Conservation (phyloP, 2,329 filamentous ascomycete genomes). For the Apiospora koreana region DNA sequence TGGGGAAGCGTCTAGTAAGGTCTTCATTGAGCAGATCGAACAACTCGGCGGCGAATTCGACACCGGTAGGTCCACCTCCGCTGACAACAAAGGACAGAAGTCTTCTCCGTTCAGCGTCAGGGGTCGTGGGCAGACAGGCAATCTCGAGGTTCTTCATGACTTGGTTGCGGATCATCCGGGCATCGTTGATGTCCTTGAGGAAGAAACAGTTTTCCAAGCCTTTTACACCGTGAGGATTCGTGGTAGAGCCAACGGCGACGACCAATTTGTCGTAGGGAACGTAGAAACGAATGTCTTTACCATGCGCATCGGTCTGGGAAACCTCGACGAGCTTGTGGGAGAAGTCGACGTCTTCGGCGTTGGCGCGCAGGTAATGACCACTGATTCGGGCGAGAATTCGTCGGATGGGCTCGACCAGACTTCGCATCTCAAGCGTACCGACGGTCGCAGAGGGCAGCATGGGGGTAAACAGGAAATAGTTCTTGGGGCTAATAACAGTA, state of each 20-base stretch:
- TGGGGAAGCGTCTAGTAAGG: slow-evolving; percentile 78
- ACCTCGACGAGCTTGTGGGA: slow-evolving; percentile 89
- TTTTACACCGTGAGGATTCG: slow-evolving; percentile 94
- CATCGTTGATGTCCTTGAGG: slow-evolving; percentile 93
- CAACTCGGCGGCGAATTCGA: slow-evolving; percentile 95
- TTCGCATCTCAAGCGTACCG: slow-evolving; percentile 87
- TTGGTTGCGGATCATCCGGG: slow-evolving; percentile 82
- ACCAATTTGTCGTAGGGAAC: slow-evolving; percentile 97
- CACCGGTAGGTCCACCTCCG: slow-evolving; percentile 92
- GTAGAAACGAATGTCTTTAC: slow-evolving; percentile 82
- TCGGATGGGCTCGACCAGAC: slow-evolving; percentile 89
- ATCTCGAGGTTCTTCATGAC: slow-evolving; percentile 88
- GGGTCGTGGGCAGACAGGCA: slow-evolving; percentile 89
- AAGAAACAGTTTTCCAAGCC: slow-evolving; percentile 93
- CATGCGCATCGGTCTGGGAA: slow-evolving; percentile 68
- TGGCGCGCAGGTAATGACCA: slow-evolving; percentile 88
- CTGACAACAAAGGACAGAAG: slow-evolving; percentile 95
- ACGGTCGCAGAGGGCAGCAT: slow-evolving; percentile 98
- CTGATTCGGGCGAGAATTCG: slow-evolving; percentile 75
- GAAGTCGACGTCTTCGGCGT: slow-evolving; percentile 88
- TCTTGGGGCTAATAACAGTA: slow-evolving; percentile 89
- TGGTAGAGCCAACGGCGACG: slow-evolving; percentile 86
- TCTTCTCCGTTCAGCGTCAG: slow-evolving; percentile 82
- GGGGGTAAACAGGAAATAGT: slow-evolving; percentile 97
- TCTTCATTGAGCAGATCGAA: slow-evolving; percentile 98